Conservation (phyloP, 2,329 filamentous ascomycete species). For the Dichotomopilus funicola region DNA sequence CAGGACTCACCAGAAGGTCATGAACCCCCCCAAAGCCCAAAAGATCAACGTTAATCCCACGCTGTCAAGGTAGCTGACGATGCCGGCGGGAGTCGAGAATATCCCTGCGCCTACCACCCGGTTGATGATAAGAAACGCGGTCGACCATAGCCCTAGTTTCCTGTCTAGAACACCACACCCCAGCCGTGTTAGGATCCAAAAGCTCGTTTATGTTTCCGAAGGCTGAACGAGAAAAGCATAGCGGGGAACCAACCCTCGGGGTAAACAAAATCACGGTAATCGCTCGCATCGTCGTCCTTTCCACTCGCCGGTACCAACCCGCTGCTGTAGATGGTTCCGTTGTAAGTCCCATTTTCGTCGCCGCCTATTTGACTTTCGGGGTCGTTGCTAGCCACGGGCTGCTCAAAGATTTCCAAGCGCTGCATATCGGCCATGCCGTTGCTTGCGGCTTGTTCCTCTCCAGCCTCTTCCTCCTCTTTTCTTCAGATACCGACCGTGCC, state of each 20-base stretch:
- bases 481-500: too few species aligned
- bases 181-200: background rate
- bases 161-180: slow-evolving; percentile 17
- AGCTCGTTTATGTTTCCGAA: background rate
- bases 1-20: slow-evolving; percentile 38
- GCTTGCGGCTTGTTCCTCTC: background rate
- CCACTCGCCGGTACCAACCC: slow-evolving; percentile 15
- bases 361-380: slow-evolving; percentile 11
- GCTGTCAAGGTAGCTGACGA: slow-evolving; percentile 38
- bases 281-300: slow-evolving; percentile 19
- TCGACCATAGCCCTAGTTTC: slow-evolving; percentile 28
- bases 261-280: slow-evolving; percentile 25
- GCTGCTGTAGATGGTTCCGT: slow-evolving; percentile 17
- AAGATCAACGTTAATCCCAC: slow-evolving; percentile 41
- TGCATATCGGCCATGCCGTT: slow-evolving; percentile 17
- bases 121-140: slow-evolving; percentile 41
- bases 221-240: background rate
- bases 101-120: slow-evolving; percentile 44
- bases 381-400: slow-evolving; percentile 24
- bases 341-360: slow-evolving; percentile 20
- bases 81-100: slow-evolving; percentile 41
- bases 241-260: slow-evolving; percentile 21
- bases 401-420: slow-evolving; percentile 26
- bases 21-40: slow-evolving; percentile 42
- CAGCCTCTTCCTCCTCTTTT: background rate